Evolutionary conservation across 768 basidiomycete genomes (phyloP).

Genomic region (Boletus subparvulus): DNA sequence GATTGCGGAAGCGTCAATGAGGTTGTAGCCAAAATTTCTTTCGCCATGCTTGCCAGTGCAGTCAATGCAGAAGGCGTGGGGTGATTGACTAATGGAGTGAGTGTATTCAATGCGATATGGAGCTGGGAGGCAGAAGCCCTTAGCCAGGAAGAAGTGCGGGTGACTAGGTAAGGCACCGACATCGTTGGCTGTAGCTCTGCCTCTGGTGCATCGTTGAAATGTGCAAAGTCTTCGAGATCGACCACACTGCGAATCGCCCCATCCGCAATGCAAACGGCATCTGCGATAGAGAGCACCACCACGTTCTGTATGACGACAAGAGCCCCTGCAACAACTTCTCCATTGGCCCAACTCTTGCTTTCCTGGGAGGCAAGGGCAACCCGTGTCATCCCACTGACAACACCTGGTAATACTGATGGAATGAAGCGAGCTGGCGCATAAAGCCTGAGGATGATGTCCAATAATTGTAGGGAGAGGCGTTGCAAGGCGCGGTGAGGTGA

Average conservation of each 20-base stretch:
- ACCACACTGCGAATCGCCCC: slow-evolving; percentile 56
- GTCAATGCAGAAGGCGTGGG: slow-evolving; percentile 63
- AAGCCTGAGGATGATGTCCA: slow-evolving; percentile 49
- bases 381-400: slow-evolving; percentile 75
- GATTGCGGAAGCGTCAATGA: slow-evolving; percentile 64
- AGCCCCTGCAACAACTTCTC: slow-evolving; percentile 60
- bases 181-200: slow-evolving; percentile 20
- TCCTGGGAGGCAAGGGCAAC: slow-evolving; percentile 56
- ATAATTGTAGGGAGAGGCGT: slow-evolving; percentile 55
- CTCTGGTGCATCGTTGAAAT: slow-evolving; percentile 24
- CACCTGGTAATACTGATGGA: slow-evolving; percentile 80
- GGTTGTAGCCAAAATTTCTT: slow-evolving; percentile 52
- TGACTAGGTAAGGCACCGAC: slow-evolving; percentile 46
- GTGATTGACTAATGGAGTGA: slow-evolving; percentile 71
- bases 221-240: slow-evolving; percentile 62
- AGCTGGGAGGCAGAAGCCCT: slow-evolving; percentile 80
- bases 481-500: slow-evolving; percentile 65
- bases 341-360: slow-evolving; percentile 68
- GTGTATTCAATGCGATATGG: slow-evolving; percentile 74
- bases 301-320: slow-evolving; percentile 55
- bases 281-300: slow-evolving; percentile 61
- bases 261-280: slow-evolving; percentile 62
- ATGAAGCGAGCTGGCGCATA: slow-evolving; percentile 53
- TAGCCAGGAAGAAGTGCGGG: slow-evolving; percentile 75
- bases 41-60: slow-evolving; percentile 57